phyloP scores from a whole-genome alignment of 495 filamentous ascomycete genomes.

The Hypomontagnella monticulosa region DNA sequence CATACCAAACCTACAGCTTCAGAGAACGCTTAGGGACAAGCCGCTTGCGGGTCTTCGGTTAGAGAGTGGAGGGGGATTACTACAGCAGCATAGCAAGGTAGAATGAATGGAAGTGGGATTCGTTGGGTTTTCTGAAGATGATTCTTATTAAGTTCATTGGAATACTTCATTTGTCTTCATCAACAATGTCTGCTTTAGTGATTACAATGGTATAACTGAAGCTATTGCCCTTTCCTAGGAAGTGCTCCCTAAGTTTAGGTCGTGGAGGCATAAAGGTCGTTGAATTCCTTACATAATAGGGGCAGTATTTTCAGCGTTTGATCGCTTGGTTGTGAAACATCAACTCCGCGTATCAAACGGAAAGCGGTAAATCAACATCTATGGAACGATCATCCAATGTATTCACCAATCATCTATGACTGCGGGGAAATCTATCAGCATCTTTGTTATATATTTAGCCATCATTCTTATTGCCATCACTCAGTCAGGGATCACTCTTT shows the following conservation, averaged over 20 bases:
- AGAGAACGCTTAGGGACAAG: constrained; percentile 18
- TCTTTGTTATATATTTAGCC: too few relatives aligned
- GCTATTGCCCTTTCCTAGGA: not conserved
- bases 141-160: constrained; percentile 27
- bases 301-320: constrained; percentile 1
- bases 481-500: too few relatives aligned
- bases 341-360: constrained; percentile 9
- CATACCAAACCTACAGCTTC: constrained; percentile 19
- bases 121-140: constrained; percentile 33
- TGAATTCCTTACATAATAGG: not conserved
- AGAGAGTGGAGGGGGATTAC: constrained; percentile 12
- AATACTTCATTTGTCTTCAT: not conserved
- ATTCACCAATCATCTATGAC: not conserved
- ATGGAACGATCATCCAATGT: constrained; percentile 1
- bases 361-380: not conserved
- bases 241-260: not conserved
- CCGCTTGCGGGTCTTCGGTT: constrained; percentile 36
- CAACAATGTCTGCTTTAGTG: not conserved
- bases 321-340: constrained; percentile 27
- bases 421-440: not conserved
- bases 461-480: too few relatives aligned
- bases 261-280: not conserved
- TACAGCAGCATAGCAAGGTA: constrained; percentile 33
- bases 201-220: too few relatives aligned
- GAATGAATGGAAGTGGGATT: constrained; percentile 29